phyloP scores from a whole-genome alignment of 1,284 basidiomycete genomes.

The Volvariella volvacea region DNA sequence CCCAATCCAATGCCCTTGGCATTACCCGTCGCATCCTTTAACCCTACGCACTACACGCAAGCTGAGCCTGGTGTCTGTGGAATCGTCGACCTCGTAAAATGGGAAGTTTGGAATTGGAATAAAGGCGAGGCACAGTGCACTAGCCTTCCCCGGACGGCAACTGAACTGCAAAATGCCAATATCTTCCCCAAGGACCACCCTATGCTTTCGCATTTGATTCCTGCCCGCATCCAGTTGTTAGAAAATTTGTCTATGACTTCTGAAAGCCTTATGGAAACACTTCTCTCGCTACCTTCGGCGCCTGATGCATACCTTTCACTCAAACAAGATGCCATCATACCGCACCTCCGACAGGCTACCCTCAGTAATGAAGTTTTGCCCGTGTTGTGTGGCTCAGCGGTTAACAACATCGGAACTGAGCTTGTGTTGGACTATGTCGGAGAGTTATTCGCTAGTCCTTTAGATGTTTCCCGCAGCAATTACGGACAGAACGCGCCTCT shows the following conservation, averaged over 20 bases:
- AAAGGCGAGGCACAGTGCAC: conserved; percentile 37
- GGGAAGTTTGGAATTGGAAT: conserved; percentile 74
- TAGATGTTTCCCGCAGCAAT: conserved; percentile 47
- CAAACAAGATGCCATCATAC: conserved; percentile 41
- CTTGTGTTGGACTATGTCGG: conserved; percentile 78
- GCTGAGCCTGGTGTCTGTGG: conserved; percentile 75
- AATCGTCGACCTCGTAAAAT: conserved; percentile 73
- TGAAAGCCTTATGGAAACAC: conserved; percentile 68
- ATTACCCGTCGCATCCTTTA: conserved; percentile 73
- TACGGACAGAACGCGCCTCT: conserved; percentile 43
- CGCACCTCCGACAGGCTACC: conserved; percentile 64
- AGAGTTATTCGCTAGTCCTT: conserved; percentile 73
- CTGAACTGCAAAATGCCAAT: conserved; percentile 32
- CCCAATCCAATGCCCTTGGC: conserved; percentile 66
- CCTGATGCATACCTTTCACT: conserved; percentile 61
- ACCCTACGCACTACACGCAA: conserved; percentile 52
- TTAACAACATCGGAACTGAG: conserved; percentile 78
- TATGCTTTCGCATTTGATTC: conserved; percentile 53
- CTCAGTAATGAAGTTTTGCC: conserved; percentile 66
- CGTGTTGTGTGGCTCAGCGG: conserved; percentile 79
- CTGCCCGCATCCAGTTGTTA: conserved; percentile 64
- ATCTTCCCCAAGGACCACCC: conserved; percentile 57
- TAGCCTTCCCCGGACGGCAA: conserved; percentile 45
- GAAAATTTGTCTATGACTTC: conserved; percentile 79
- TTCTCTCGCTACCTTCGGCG: conserved; percentile 51